Conservation (phyloP, 495 filamentous ascomycete species). For the Daldinia vernicosa region DNA sequence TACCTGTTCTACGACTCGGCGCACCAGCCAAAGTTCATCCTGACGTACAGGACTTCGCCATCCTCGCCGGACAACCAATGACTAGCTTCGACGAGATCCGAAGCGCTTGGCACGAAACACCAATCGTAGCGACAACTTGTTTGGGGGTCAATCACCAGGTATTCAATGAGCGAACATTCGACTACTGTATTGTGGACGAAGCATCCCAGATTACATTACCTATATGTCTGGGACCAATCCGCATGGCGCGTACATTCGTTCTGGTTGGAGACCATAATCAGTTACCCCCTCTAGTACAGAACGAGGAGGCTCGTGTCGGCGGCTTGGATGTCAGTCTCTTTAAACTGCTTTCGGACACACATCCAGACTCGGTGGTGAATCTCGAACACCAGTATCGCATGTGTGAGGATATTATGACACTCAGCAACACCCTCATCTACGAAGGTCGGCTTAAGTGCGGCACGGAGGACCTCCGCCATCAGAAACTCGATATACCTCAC, state of each 20-base stretch:
- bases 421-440: conserved; percentile 95
- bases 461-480: conserved; percentile 73
- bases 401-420: conserved; percentile 94
- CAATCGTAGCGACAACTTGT: conserved; percentile 93
- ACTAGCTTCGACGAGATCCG: conserved; percentile 83
- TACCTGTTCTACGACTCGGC: conserved; percentile 85
- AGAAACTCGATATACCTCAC: conserved; percentile 64
- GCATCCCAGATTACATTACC: conserved; percentile 97
- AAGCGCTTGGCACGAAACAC: conserved; percentile 79
- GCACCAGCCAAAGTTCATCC: conserved; percentile 83
- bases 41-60: conserved; percentile 83
- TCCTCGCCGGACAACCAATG: conserved; percentile 74
- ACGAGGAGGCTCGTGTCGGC: conserved; percentile 83
- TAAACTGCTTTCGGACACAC: conserved; percentile 86
- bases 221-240: conserved; percentile 90
- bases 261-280: conserved; percentile 97
- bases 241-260: conserved; percentile 92
- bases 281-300: conserved; percentile 91
- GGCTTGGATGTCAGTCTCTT: conserved; percentile 94
- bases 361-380: conserved; percentile 85
- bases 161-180: conserved; percentile 89
- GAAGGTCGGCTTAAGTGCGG: conserved; percentile 89
- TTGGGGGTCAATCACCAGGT: conserved; percentile 87
- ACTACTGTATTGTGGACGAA: conserved; percentile 98
- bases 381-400: conserved; percentile 98